phyloP scores from a whole-genome alignment of 768 basidiomycete genomes.

The Stropharia rugosoannulata region DNA sequence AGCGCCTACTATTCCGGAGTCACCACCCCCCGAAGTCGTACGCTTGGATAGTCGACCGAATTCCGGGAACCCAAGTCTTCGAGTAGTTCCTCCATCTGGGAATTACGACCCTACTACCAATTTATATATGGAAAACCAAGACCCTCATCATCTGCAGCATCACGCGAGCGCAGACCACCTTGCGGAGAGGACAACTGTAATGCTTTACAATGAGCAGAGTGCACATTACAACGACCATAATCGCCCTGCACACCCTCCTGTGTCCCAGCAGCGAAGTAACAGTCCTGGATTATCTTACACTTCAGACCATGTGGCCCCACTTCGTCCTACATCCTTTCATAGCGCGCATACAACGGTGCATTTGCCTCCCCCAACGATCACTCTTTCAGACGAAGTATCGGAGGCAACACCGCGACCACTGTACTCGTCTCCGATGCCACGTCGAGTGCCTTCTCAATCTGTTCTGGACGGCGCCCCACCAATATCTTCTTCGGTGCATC shows the following conservation, averaged over 20 bases:
- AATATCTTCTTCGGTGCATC: conserved; percentile 3
- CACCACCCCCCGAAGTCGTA: conserved; percentile 15
- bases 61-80: conserved; percentile 23
- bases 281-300: conserved; percentile 16
- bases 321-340: conserved; percentile 14
- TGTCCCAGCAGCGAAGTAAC: conserved; percentile 16
- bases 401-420: not conserved
- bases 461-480: conserved; percentile 5
- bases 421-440: not conserved
- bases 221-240: conserved; percentile 5
- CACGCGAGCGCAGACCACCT: conserved; percentile 9
- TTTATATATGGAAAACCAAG: conserved; percentile 9
- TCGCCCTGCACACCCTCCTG: conserved; percentile 7
- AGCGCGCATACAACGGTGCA: conserved; percentile 7
- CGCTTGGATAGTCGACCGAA: conserved; percentile 18
- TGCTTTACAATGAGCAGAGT: conserved; percentile 20
- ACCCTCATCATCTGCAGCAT: conserved; percentile 13
- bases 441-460: not conserved
- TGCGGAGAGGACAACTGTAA: conserved; percentile 25
- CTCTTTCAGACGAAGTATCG: not conserved
- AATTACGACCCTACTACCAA: conserved; percentile 4
- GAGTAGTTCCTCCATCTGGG: conserved; percentile 29
- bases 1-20: conserved; percentile 24
- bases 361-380: not conserved
- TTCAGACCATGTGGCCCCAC: conserved; percentile 12